Evolutionary conservation across 176 grass and related monocot genomes (phyloP), one percentile per base, ranked within the genome.

Genomic region (Miscanthus lutarioriparius): DNA sequence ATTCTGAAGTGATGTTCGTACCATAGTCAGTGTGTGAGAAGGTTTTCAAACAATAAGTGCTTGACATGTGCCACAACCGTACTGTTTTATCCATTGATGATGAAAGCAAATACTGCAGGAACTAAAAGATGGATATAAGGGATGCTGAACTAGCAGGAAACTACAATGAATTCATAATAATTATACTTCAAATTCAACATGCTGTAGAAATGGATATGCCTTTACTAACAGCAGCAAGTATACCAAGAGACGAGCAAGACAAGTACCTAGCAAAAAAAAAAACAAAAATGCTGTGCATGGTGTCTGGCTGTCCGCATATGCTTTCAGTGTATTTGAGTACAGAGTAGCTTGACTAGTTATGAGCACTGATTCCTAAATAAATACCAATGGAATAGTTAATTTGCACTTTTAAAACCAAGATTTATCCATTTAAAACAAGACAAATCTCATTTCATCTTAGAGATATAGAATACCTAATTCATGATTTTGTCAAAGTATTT

Each of bases 11-110:
- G 70, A 91, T 82, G 30, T 56, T 83, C 83, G 67, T 90, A 95
- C 96, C 96, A 53, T 92, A 98, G 82, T 95, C 93, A 82, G 77
- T 94, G 45, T 98, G 96, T 13, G 93, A 95, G 76, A 99, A 99
- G 48, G 72, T 85, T 95, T 96, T 96, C 81, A 99, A 87, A 88
- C 96, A 99, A 44, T 90, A 93, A 81, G 87, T 96, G 87, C 84
- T 96, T 64, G 93, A 92, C 93, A 99, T 92, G 86, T 99, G 87
- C 96, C 96, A 99, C 69, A 99, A 85, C 84, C 96, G 88, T 69
- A 99, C 96, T 35, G 96, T 99, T 93, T 99, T 99, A 91, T 99
- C 96, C 96, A 99, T 99, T 71, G 96, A 99, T 58, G 96, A 96
- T 63, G 96, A 99, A 85, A 99, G 87, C 71, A 99, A 92, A 72